Base-by-base conservation (phyloP, 2,329 filamentous ascomycete genomes). In the Phialemoniopsis sp. region DNA sequence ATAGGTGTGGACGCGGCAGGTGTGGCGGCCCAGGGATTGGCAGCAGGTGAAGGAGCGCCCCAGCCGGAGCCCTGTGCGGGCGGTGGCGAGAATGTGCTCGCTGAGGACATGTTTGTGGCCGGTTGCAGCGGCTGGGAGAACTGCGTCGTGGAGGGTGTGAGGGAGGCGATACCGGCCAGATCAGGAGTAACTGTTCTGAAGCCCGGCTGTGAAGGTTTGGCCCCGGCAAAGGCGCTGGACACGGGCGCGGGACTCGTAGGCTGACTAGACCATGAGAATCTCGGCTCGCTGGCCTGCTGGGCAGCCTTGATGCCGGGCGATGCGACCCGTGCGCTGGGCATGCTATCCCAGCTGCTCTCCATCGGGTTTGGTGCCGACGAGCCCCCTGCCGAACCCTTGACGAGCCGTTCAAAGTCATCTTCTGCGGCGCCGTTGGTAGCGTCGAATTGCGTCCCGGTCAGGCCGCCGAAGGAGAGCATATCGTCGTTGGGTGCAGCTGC, bases 331-430 rank as follows among this genome's bases (percentile, higher is more conserved):
- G 60, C 47, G 4, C 60, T 53, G 3, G 57, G 48, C 29, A 51
- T 43, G 9, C 65, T 57, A 39, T 79, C 76, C 77, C 77, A 81
- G 39, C 71, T 67, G 2, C 63, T 56, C 46, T 74, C 68, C 52
- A 68, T 60, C 1, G 68, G 56, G 29, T 63, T 64, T 15, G 54
- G 53, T 41, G 55, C 50, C 34, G 50, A 52, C 12, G 52, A 47
- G 15, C 60, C 63, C 34, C 6, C 21, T 26, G 72, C 67, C 40
- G 78, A 80, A 8, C 91, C 91, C 54, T 94, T 89, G 37, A 98
- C 90, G 3, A 98, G 78, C 3, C 79, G 79, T 58, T 95, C 90
- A 54, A 97, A 98, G 55, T 94, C 89, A 42, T 85, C 78, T 36
- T 85, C 74, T 3, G 68, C 72, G 4, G 73, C 70, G 8, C 74